phyloP scores from a whole-genome alignment of 345 rosid genomes.

The Linum lewisii region DNA sequence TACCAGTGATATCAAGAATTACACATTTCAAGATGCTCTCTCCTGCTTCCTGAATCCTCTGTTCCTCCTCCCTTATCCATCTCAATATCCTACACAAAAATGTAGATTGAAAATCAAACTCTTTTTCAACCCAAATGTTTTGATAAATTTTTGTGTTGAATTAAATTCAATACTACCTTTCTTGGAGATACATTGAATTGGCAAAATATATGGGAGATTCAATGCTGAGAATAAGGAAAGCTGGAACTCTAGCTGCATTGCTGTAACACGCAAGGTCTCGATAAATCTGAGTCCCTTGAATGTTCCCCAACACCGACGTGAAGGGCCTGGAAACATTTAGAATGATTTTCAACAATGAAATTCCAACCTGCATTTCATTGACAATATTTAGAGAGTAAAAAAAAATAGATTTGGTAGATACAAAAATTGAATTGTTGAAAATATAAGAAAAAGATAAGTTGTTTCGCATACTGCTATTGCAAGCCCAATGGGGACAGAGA shows the following conservation, averaged over 20 bases:
- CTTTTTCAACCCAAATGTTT: too few relatives aligned
- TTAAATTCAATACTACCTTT: conserved; percentile 17
- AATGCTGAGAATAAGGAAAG: conserved; percentile 13
- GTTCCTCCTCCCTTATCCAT: conserved; percentile 19
- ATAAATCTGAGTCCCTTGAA: conserved; percentile 17
- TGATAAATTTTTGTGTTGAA: too few relatives aligned
- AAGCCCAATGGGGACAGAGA: background rate
- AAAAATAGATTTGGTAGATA: background rate
- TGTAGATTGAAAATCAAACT: background rate
- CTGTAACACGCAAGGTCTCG: conserved; percentile 4
- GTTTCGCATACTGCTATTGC: background rate
- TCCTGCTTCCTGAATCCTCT: conserved; percentile 1
- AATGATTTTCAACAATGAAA: conserved; percentile 19
- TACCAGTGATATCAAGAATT: conserved; percentile 15
- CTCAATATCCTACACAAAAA: conserved; percentile 9
- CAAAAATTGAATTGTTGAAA: too few relatives aligned
- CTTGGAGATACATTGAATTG: conserved; percentile 18
- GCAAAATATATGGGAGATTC: conserved; percentile 21
- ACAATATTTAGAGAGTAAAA: background rate
- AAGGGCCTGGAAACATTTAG: conserved; percentile 18
- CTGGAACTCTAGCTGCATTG: conserved; percentile 12
- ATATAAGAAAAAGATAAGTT: too few relatives aligned
- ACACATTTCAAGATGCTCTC: conserved; percentile 8
- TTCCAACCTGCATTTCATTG: conserved; percentile 11
- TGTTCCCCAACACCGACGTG: conserved; percentile 17